Evolutionary conservation across 2,329 filamentous ascomycete genomes (phyloP).

Genomic region (Proliferodiscus dingleyae): DNA sequence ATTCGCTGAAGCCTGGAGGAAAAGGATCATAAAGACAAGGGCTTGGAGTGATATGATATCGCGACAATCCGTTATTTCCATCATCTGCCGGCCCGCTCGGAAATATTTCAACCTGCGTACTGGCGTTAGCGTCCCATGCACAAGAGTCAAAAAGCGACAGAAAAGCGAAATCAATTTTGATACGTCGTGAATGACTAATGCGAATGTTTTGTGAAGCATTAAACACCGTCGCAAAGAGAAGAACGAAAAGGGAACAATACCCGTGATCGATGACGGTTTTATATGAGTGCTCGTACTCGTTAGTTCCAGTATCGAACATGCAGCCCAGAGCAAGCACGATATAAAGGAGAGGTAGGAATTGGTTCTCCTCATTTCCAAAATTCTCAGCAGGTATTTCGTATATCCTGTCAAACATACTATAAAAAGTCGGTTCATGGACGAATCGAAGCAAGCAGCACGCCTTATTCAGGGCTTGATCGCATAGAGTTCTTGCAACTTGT

Average conservation of each 20-base stretch:
- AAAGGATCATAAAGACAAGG: conserved; percentile 74
- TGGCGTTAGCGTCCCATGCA: conserved; percentile 6
- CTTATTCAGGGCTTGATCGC: conserved; percentile 51
- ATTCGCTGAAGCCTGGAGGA: conserved; percentile 74
- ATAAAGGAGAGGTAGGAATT: conserved; percentile 67
- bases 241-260: conserved; percentile 33
- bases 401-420: conserved; percentile 68
- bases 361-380: conserved; percentile 59
- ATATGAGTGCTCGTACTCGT: conserved; percentile 45
- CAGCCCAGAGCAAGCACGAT: conserved; percentile 67
- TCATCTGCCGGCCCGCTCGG: conserved; percentile 58
- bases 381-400: conserved; percentile 65
- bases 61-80: conserved; percentile 65
- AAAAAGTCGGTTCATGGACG: conserved; percentile 78
- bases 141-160: conserved; percentile 6
- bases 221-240: not conserved
- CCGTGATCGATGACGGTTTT: conserved; percentile 51
- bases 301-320: conserved; percentile 59
- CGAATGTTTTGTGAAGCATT: not conserved
- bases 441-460: conserved; percentile 60
- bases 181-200: not conserved
- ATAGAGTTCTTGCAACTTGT: conserved; percentile 48
- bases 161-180: not conserved
- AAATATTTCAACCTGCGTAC: conserved; percentile 66
- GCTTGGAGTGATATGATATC: conserved; percentile 71